phyloP scores from a whole-genome alignment of 2,329 filamentous ascomycete genomes.

The Periconia sp. region DNA sequence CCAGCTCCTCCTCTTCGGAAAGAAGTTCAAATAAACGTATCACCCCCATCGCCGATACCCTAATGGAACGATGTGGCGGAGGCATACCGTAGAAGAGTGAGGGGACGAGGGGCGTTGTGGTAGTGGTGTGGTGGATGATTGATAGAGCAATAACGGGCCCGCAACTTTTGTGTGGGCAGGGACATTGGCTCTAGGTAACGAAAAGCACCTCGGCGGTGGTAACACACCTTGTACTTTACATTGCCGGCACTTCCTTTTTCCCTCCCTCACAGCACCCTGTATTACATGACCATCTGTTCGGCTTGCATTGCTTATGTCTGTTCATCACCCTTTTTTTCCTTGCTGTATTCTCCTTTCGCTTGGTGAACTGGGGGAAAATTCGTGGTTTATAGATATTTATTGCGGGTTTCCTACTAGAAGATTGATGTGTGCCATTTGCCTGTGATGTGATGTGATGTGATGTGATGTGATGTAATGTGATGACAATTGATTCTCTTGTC shows the following conservation, averaged over 20 bases:
- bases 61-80: constrained; percentile 40
- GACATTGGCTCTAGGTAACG: constrained; percentile 46
- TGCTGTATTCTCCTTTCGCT: constrained; percentile 39
- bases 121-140: constrained; percentile 28
- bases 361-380: constrained; percentile 40
- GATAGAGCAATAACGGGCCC: constrained; percentile 42
- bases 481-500: no score
- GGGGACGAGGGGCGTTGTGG: constrained; percentile 24
- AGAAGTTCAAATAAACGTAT: constrained; percentile 82
- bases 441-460: constrained; percentile 6
- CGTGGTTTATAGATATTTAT: constrained; percentile 41
- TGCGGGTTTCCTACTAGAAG: constrained; percentile 31
- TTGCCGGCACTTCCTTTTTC: constrained; percentile 38
- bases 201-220: constrained; percentile 45
- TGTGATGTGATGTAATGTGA: background rate
- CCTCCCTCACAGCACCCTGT: constrained; percentile 29
- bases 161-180: constrained; percentile 25
- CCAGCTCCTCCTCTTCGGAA: constrained; percentile 99
- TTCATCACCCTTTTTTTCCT: constrained; percentile 34
- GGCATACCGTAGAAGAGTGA: constrained; percentile 34
- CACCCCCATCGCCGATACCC: constrained; percentile 37
- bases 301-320: constrained; percentile 42
- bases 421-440: background rate
- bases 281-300: constrained; percentile 40
- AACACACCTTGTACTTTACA: constrained; percentile 48